phyloP scores from a whole-genome alignment of 345 rosid genomes.

The Corymbia maculata region DNA sequence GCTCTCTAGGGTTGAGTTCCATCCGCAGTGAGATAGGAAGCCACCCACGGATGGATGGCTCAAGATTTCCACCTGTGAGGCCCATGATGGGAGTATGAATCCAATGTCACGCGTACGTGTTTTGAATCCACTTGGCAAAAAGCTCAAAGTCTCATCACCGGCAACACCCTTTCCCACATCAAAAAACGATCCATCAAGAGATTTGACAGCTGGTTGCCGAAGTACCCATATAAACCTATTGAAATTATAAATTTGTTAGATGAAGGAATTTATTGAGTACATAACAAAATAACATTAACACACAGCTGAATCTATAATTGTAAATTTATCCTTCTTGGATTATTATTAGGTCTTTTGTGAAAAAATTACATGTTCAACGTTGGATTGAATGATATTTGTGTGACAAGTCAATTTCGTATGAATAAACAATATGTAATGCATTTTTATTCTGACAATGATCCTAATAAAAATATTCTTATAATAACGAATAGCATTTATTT shows the following conservation, averaged over 20 bases:
- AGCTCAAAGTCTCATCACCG: neutral
- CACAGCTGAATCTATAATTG: neutral
- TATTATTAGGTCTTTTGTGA: neutral
- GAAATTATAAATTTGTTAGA: neutral
- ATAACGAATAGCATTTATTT: neutral
- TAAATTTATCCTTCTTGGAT: neutral
- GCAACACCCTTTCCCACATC: neutral
- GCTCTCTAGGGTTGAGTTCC: conserved; percentile 69
- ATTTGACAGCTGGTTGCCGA: neutral
- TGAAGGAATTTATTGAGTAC: neutral
- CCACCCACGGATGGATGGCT: conserved; percentile 51
- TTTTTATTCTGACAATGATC: neutral
- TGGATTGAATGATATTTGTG: neutral
- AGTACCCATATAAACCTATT: neutral
- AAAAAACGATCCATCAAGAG: neutral
- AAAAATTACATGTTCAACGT: neutral
- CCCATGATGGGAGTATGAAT: conserved; percentile 41
- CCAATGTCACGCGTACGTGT: conserved; percentile 23
- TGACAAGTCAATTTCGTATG: neutral
- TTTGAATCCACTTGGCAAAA: conserved; percentile 49
- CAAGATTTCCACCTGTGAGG: conserved; percentile 44
- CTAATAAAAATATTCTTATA: neutral
- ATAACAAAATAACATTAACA: neutral
- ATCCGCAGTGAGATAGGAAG: conserved; percentile 61
- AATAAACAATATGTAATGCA: neutral